A percentile compares a stretch with the other conserved stretches of the same genome.
Evolutionary conservation across 2,329 filamentous ascomycete species (phyloP).

Genomic region (Coleophoma cylindrospora): DNA sequence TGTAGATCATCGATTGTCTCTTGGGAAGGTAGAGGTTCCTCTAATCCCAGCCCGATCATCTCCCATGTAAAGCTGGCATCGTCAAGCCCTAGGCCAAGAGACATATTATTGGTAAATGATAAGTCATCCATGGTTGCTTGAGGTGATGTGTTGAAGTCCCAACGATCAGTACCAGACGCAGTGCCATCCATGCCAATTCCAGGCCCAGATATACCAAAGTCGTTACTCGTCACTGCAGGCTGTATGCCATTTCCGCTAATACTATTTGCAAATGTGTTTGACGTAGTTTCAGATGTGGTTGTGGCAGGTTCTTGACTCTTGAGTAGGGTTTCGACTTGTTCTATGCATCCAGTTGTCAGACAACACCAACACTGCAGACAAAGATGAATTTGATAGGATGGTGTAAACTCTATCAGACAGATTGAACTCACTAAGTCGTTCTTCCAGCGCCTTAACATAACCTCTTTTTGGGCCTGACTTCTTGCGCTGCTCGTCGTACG

Average conservation of each 20-base stretch:
- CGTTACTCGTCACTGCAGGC: conserved; percentile 24
- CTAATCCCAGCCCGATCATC: conserved; percentile 64
- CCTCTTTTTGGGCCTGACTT: conserved; percentile 69
- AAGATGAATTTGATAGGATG: conserved; percentile 33
- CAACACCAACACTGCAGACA: conserved; percentile 28
- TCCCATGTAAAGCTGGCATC: conserved; percentile 73
- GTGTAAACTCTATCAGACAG: conserved; percentile 54
- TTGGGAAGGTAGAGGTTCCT: conserved; percentile 62
- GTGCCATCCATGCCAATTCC: conserved; percentile 41
- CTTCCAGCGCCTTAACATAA: conserved; percentile 72
- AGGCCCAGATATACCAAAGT: conserved; percentile 40
- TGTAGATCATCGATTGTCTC: conserved; percentile 80
- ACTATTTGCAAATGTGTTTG: conserved; percentile 13
- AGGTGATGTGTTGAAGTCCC: conserved; percentile 48
- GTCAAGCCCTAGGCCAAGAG: conserved; percentile 39
- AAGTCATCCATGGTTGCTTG: conserved; percentile 51
- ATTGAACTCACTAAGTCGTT: conserved; percentile 74
- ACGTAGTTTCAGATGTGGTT: conserved; percentile 11
- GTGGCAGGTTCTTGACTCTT: conserved; percentile 64
- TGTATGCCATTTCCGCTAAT: conserved; percentile 13
- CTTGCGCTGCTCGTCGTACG: conserved; percentile 65
- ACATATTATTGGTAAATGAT: conserved; percentile 45
- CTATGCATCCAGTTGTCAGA: conserved; percentile 24
- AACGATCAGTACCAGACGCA: conserved; percentile 43
- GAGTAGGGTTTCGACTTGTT: conserved; percentile 88